Evolutionary conservation across 441 rosid species (phyloP).

Genomic region (Lepidium campestre): DNA sequence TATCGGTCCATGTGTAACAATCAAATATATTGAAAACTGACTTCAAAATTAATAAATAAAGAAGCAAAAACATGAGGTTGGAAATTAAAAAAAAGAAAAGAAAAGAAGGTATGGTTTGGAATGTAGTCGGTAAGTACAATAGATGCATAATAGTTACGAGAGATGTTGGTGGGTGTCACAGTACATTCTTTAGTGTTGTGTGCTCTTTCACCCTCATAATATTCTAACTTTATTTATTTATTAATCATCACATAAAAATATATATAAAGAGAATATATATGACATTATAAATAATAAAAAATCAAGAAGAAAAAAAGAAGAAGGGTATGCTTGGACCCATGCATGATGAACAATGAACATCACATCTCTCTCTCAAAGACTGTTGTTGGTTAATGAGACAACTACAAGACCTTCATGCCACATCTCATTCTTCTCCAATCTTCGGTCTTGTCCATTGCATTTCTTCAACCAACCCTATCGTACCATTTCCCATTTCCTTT

Average conservation of each 20-base stretch:
- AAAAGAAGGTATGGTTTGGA: slow-evolving; percentile 20
- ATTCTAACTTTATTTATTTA: slow-evolving; percentile 26
- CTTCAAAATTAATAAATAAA: neutral
- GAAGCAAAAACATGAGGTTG: neutral
- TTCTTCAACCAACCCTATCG: slow-evolving; percentile 24
- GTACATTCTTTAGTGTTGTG: slow-evolving; percentile 35
- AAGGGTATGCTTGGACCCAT: slow-evolving; percentile 29
- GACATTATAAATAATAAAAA: no score
- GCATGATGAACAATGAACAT: slow-evolving; percentile 23
- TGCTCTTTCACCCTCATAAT: slow-evolving; percentile 35
- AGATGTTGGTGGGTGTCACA: slow-evolving; percentile 34
- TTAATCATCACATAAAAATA: slow-evolving; percentile 12
- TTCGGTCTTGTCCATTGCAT: slow-evolving; percentile 33
- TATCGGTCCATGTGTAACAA: neutral
- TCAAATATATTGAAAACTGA: neutral
- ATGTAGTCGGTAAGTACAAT: slow-evolving; percentile 28
- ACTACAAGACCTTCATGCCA: slow-evolving; percentile 36
- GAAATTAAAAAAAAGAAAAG: slow-evolving; percentile 1
- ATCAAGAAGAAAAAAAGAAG: no score
- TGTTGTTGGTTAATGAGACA: slow-evolving; percentile 39
- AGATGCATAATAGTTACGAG: slow-evolving; percentile 24
- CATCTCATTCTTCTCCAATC: slow-evolving; percentile 36
- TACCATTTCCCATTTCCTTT: slow-evolving; percentile 28
- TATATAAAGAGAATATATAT: slow-evolving; percentile 5
- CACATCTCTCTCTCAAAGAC: slow-evolving; percentile 23